A percentile compares a stretch with the other conserved stretches of the same genome.
These are phyloP conservation scores for Emergomyces pasteurianus DNA, from an alignment of 2,329 filamentous ascomycete species.

Conservation along the genomic window DNA sequence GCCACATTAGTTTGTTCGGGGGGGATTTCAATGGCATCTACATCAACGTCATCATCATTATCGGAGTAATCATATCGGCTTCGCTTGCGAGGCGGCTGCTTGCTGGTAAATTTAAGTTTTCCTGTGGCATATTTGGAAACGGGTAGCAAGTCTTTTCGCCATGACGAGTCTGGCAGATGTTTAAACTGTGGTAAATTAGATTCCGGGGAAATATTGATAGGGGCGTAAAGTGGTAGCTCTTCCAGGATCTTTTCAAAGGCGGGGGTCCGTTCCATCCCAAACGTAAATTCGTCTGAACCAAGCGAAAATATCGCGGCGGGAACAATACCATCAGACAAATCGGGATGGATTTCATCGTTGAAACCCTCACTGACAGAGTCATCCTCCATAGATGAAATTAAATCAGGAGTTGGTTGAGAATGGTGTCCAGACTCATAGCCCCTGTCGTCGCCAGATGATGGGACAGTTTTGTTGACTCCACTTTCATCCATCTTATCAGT, in stretches of 20 bases:
- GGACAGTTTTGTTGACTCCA: constrained; percentile 16
- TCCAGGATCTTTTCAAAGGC: constrained; percentile 64
- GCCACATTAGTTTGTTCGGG: constrained; percentile 68
- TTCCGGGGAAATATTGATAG: constrained; percentile 44
- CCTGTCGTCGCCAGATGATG: constrained; percentile 23
- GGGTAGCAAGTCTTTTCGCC: constrained; percentile 66
- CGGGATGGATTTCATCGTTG: constrained; percentile 33
- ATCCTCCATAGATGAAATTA: constrained; percentile 52
- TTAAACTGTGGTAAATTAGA: constrained; percentile 47
- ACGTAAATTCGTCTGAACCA: constrained; percentile 70
- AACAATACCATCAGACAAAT: constrained; percentile 35
- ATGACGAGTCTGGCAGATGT: constrained; percentile 55
- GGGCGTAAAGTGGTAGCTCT: constrained; percentile 69
- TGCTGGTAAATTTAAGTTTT: constrained; percentile 57
- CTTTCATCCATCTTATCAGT: constrained; percentile 16
- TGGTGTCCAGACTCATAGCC: constrained; percentile 20
- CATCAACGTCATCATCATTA: constrained; percentile 55
- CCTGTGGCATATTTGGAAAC: constrained; percentile 80
- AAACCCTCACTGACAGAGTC: constrained; percentile 42
- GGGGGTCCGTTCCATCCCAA: constrained; percentile 61
- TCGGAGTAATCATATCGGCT: constrained; percentile 70
- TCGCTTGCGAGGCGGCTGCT: constrained; percentile 58
- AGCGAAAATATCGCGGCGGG: constrained; percentile 75
- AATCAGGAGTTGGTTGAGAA: constrained; percentile 52
- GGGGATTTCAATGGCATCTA: constrained; percentile 40